Evolutionary conservation across 352 stramenopile genomes (phyloP).

Genomic region (Aphanomyces cochlioides): DNA sequence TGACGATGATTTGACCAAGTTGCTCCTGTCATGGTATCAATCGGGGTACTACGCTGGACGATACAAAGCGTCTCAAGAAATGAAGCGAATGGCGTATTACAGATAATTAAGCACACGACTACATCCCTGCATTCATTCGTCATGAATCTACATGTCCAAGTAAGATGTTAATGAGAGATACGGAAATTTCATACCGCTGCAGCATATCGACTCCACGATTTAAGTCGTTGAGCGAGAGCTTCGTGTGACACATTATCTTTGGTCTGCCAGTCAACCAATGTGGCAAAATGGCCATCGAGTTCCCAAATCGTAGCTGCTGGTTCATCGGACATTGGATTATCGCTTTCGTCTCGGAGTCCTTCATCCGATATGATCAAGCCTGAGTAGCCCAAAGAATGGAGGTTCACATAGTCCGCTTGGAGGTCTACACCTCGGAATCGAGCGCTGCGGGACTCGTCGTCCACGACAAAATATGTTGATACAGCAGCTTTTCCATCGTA

Average conservation of each 20-base stretch:
- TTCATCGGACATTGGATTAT: slow-evolving; percentile 50
- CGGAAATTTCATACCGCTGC: slow-evolving; percentile 2
- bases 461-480: slow-evolving; percentile 64
- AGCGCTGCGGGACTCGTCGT: slow-evolving; percentile 31
- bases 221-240: not conserved
- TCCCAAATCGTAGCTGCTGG: slow-evolving; percentile 64
- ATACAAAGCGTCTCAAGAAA: slow-evolving; percentile 76
- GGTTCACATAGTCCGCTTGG: slow-evolving; percentile 43
- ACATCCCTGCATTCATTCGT: not conserved
- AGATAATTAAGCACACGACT: not conserved
- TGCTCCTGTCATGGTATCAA: slow-evolving; percentile 82
- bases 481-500: slow-evolving; percentile 58
- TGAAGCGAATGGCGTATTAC: slow-evolving; percentile 37
- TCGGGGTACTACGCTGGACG: slow-evolving; percentile 77
- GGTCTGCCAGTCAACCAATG: slow-evolving; percentile 25
- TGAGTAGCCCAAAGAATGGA: slow-evolving; percentile 46
- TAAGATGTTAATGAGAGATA: not conserved
- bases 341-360: not conserved
- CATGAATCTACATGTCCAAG: not conserved
- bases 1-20: slow-evolving; percentile 56
- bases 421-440: slow-evolving; percentile 70
- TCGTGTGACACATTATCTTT: slow-evolving; percentile 11
- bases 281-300: slow-evolving; percentile 64
- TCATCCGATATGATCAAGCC: slow-evolving; percentile 32
- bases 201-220: not conserved